A percentile compares a stretch with the other conserved stretches of the same genome.
phyloP scores from a whole-genome alignment of 176 grass and related monocot genomes.

The Lolium rigidum region DNA sequence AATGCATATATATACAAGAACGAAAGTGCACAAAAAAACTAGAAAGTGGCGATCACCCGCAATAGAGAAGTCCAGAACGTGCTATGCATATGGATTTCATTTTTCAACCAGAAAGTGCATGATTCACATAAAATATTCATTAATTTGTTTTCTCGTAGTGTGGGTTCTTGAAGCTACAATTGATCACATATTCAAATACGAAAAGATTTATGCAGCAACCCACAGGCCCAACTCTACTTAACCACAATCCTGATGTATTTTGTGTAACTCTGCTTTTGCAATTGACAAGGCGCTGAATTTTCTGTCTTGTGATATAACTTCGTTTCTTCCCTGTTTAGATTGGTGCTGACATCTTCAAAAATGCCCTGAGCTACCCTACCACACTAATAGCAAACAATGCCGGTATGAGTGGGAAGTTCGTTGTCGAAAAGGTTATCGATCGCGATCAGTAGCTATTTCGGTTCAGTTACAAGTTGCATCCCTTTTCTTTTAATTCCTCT shows the following conservation, averaged over 20 bases:
- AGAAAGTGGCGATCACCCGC: background rate
- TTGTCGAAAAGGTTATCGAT: conserved; percentile 65
- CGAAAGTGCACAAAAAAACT: background rate
- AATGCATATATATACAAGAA: background rate
- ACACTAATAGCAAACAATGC: conserved; percentile 86
- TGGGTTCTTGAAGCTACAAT: background rate
- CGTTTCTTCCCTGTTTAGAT: conserved; percentile 58
- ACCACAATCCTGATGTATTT: background rate
- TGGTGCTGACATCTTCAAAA: conserved; percentile 97
- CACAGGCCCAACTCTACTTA: background rate
- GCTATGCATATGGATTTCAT: background rate
- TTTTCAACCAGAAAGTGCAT: background rate
- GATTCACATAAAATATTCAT: background rate
- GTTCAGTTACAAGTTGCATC: background rate
- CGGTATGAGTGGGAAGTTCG: conserved; percentile 74
- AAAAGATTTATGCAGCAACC: background rate
- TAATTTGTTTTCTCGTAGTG: background rate
- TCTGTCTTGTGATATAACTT: background rate
- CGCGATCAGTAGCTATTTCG: background rate
- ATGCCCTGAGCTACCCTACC: conserved; percentile 81
- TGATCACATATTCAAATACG: background rate
- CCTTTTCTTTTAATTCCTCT: background rate
- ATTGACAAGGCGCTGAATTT: background rate
- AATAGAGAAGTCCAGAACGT: background rate
- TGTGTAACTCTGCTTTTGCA: conserved; percentile 8